Evolutionary conservation across 805 yeast genomes (phyloP).

Genomic region (Schizosaccharomyces lindneri): DNA sequence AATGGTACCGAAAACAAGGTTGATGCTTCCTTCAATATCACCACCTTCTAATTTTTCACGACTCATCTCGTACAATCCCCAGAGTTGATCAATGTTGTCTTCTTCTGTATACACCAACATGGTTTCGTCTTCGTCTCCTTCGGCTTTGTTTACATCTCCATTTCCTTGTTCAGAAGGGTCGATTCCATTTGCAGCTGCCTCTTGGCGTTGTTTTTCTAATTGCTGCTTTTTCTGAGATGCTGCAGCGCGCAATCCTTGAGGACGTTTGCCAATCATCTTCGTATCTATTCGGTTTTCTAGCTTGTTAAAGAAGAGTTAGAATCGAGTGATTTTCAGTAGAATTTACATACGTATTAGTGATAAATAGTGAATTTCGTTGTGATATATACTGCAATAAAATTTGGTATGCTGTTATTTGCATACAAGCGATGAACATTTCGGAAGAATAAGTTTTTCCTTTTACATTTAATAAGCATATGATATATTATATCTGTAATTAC

Average conservation of each 20-base stretch:
- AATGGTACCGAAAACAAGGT: constrained; percentile 1
- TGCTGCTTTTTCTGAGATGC: not conserved
- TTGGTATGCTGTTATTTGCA: too few relatives aligned
- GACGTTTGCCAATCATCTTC: not conserved
- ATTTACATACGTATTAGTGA: too few relatives aligned
- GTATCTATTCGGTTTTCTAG: not conserved
- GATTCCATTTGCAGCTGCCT: not conserved
- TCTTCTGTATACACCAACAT: not conserved
- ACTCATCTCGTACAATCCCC: not conserved
- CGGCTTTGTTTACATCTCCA: not conserved
- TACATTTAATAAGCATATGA: too few relatives aligned
- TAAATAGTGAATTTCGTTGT: too few relatives aligned
- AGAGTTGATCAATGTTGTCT: not conserved
- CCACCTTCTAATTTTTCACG: not conserved
- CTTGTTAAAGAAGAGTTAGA: not conserved
- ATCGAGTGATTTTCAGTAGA: not conserved
- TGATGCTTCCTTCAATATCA: not conserved
- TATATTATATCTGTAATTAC: too few relatives aligned
- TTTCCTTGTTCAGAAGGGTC: not conserved
- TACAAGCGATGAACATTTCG: too few relatives aligned
- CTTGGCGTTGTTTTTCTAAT: not conserved
- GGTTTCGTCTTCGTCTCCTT: not conserved
- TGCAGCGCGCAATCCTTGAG: constrained; percentile 2
- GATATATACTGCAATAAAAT: too few relatives aligned
- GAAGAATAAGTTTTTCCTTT: too few relatives aligned